Evolutionary conservation across 2,329 filamentous ascomycete species (phyloP), one percentile per base, ranked within the genome.

Genomic region (Cladorrhinum sp.): DNA sequence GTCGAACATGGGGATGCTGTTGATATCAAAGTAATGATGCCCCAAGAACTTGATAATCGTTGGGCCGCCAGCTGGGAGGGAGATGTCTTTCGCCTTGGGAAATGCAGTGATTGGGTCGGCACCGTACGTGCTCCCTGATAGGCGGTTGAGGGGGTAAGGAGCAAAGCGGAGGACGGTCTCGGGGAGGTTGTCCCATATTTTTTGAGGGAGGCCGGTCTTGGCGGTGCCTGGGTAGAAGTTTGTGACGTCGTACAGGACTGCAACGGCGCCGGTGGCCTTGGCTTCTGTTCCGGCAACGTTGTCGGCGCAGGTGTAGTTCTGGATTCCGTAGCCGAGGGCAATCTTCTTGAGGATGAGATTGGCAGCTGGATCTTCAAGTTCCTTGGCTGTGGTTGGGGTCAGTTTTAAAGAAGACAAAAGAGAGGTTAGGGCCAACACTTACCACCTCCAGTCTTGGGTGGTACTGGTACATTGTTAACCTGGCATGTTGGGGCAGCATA

Each of bases 221-320:
- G 75, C 67, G 5, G 76, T 74, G 21, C 75, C 75, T 0, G 83
- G 82, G 71, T 81, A 84, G n/a, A 85, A 73, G 3, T 65, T 30
- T 12, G 79, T 81, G 65, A 80, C 75, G 67, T 87, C 84, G 79
- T 84, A 86, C 62, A 87, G 80, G 58, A 82, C 80, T 63, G 85
- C 85, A 23, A 86, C 75, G 52, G 85, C 85, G 51, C 85, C 85
- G 20, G 74, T 71, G n/a, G 79, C 72, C 5, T 3, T 7, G 57
- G 48, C 14, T 68, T 67, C 28, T 8, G 42, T 46, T 18, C n/a
- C 16, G 79, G 75, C 0, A 68, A 65, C 16, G 69, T 62, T 64
- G 12, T 68, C 59, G 28, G 68, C 71, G 73, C 86, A 89, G 39
- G 83, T 86, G 77, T 89, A 89, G 80, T 89, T 89, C 69, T 89